Percentiles rank a stretch among this genome's conserved stretches.
Conservation (phyloP, 192 early-diverging fungal species). For the Linnemannia exigua region DNA sequence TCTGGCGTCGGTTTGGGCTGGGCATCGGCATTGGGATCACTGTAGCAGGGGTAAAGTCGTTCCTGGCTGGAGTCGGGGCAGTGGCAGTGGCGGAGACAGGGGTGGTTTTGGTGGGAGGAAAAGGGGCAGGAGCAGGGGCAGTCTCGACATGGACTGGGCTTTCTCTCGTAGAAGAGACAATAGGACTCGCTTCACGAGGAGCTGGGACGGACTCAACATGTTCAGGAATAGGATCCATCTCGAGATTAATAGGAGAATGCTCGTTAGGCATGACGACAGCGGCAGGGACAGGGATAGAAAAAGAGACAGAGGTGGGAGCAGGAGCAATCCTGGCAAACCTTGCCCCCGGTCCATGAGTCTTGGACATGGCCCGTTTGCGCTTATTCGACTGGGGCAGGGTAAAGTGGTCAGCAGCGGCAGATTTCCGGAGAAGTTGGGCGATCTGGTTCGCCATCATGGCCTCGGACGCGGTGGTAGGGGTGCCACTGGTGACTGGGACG, state of each 20-base stretch:
- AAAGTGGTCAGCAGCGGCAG: background rate
- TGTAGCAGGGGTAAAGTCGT: background rate
- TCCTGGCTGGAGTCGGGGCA: background rate
- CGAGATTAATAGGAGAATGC: background rate
- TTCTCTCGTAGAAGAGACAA: background rate
- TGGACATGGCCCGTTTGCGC: background rate
- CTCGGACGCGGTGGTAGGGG: slow-evolving; percentile 8
- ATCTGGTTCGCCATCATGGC: slow-evolving; percentile 8
- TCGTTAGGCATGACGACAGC: too few species aligned
- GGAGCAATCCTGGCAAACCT: background rate
- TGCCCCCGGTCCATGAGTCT: background rate
- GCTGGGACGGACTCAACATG: background rate
- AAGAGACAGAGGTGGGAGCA: background rate
- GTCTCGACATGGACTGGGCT: background rate
- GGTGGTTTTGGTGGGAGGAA: background rate
- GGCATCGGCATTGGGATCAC: background rate
- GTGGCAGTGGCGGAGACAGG: background rate
- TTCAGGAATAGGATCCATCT: too few species aligned
- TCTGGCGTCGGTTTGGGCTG: background rate
- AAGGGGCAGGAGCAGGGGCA: background rate
- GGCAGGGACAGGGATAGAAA: background rate
- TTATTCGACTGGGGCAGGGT: background rate
- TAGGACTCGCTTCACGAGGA: background rate
- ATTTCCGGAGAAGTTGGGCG: background rate
- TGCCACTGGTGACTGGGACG: background rate